phyloP scores from a whole-genome alignment of 495 filamentous ascomycete genomes.

The Astrothelium subdiscretum region DNA sequence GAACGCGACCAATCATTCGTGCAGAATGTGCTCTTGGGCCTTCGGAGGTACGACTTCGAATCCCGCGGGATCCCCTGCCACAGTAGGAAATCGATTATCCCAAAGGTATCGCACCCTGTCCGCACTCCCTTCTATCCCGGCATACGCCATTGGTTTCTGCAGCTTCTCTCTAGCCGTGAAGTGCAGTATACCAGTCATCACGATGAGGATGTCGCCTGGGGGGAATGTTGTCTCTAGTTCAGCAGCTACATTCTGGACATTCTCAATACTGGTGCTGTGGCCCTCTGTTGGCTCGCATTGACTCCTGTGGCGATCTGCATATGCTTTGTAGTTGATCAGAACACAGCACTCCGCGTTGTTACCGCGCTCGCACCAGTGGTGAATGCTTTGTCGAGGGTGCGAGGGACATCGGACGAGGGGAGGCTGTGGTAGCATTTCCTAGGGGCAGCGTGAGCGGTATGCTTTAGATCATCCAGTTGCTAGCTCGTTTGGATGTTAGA shows the following conservation, averaged over 20 bases:
- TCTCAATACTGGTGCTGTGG: constrained; percentile 29
- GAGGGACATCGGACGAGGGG: constrained; percentile 5
- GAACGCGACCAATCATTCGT: constrained; percentile 42
- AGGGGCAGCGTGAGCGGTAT: constrained; percentile 7
- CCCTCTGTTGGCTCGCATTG: constrained; percentile 30
- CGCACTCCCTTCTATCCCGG: constrained; percentile 36
- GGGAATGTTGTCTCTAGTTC: constrained; percentile 29
- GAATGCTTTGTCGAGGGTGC: constrained; percentile 12
- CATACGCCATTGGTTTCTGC: constrained; percentile 23
- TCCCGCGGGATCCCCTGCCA: constrained; percentile 38
- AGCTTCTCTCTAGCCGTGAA: constrained; percentile 23
- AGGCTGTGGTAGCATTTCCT: constrained; percentile 12
- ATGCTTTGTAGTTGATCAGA: constrained; percentile 39
- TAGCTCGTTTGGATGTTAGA: constrained; percentile 11
- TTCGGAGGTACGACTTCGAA: constrained; percentile 34
- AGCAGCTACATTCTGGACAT: constrained; percentile 31
- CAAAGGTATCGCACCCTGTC: constrained; percentile 38
- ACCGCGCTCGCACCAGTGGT: constrained; percentile 13
- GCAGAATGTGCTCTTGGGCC: constrained; percentile 25
- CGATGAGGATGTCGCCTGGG: constrained; percentile 44
- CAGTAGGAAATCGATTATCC: constrained; percentile 39
- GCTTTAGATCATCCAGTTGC: constrained; percentile 13
- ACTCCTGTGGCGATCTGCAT: constrained; percentile 30
- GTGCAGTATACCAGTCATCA: constrained; percentile 39
- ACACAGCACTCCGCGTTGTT: constrained; percentile 44